Evolutionary conservation across 805 yeast genomes (phyloP).

Genomic region (Millerozyma acaciae): DNA sequence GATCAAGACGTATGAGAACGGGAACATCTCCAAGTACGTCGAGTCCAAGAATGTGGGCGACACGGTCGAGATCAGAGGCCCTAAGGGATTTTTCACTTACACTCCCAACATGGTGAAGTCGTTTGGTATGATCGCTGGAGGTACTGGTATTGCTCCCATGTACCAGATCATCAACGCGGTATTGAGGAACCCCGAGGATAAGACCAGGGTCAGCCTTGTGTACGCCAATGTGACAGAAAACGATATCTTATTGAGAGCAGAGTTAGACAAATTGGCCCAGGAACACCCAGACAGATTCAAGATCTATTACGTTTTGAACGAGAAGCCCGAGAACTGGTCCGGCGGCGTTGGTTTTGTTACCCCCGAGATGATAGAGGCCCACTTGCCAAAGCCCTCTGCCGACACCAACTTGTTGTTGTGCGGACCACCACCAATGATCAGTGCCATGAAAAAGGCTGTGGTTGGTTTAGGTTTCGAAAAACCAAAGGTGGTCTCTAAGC

Average conservation of each 20-base stretch:
- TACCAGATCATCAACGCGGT: conserved; percentile 85
- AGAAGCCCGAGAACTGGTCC: conserved; percentile 67
- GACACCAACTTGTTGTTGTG: conserved; percentile 75
- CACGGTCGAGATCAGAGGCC: conserved; percentile 75
- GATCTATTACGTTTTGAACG: conserved; percentile 72
- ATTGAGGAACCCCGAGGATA: conserved; percentile 70
- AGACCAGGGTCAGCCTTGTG: conserved; percentile 66
- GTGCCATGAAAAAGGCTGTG: conserved; percentile 79
- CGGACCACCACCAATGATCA: conserved; percentile 93
- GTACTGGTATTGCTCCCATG: conserved; percentile 97
- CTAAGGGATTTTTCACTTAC: conserved; percentile 85
- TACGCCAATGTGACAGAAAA: conserved; percentile 79
- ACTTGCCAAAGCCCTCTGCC: conserved; percentile 57
- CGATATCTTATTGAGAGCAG: conserved; percentile 77
- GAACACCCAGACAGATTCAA: conserved; percentile 56
- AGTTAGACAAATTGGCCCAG: conserved; percentile 63
- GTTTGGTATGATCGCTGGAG: conserved; percentile 93
- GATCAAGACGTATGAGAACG: conserved; percentile 81
- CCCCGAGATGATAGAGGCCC: conserved; percentile 60
- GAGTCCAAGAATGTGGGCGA: conserved; percentile 77
- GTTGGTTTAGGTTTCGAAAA: conserved; percentile 70
- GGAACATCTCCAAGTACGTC: conserved; percentile 75
- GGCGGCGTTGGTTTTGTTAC: conserved; percentile 82
- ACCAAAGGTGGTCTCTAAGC: conserved; percentile 84
- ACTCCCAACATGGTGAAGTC: conserved; percentile 70